Conservation (phyloP, 192 early-diverging fungal genomes). For the Dimargaris verticillata region DNA sequence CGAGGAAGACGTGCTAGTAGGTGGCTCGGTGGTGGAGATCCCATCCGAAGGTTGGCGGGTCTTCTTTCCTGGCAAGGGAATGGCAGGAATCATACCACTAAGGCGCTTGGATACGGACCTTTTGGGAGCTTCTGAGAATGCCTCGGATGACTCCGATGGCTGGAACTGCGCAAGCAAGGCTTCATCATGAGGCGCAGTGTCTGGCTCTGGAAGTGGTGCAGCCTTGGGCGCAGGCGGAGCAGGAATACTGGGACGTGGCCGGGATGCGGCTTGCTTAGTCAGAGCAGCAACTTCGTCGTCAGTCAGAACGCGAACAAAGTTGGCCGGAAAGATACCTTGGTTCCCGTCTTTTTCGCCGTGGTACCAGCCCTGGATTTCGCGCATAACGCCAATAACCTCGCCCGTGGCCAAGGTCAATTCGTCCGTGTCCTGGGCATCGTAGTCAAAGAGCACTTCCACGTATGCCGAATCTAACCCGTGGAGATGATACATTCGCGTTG, state of each 20-base stretch:
- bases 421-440: slow-evolving; percentile 40
- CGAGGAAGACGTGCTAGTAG: neutral
- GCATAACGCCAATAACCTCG: slow-evolving; percentile 37
- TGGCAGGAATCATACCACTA: neutral
- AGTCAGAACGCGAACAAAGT: slow-evolving; percentile 13
- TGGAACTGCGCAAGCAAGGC: neutral
- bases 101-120: neutral
- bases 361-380: slow-evolving; percentile 46
- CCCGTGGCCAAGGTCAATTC: slow-evolving; percentile 40
- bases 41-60: neutral
- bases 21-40: neutral
- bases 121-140: neutral
- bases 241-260: neutral
- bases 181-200: neutral
- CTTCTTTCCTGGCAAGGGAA: neutral
- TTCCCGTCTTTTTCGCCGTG: slow-evolving; percentile 48
- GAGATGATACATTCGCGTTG: neutral
- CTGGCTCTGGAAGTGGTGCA: too few species aligned
- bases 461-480: neutral
- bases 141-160: too few species aligned
- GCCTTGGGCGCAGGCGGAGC: neutral
- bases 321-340: slow-evolving; percentile 45
- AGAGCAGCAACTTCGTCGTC: neutral
- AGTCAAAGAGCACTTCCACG: slow-evolving; percentile 16
- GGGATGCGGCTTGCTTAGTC: neutral